Conservation (phyloP, 2,329 filamentous ascomycete genomes). For the Alternaria angustiovoidea region DNA sequence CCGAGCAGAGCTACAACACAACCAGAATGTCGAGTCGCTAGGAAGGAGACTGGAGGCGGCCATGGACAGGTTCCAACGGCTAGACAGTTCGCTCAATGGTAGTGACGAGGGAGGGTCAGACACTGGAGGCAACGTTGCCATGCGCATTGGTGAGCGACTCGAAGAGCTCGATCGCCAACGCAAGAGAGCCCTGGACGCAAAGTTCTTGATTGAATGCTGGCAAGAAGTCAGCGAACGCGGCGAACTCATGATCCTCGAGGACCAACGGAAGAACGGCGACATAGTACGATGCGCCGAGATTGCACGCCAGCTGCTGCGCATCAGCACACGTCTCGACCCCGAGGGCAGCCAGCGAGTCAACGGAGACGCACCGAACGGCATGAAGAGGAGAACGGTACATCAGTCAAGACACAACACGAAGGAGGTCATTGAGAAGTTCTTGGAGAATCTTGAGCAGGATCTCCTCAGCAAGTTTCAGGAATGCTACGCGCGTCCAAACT, state of each 20-base stretch:
- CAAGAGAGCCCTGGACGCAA: slow-evolving; percentile 88
- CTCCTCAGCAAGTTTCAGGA: slow-evolving; percentile 96
- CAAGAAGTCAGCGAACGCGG: slow-evolving; percentile 91
- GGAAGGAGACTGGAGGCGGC: slow-evolving; percentile 90
- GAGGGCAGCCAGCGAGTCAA: slow-evolving; percentile 62
- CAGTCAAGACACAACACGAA: slow-evolving; percentile 70
- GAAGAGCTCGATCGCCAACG: slow-evolving; percentile 95
- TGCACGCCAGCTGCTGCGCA: slow-evolving; percentile 89
- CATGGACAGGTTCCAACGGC: slow-evolving; percentile 87
- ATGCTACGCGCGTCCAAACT: slow-evolving; percentile 93
- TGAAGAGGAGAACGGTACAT: slow-evolving; percentile 43
- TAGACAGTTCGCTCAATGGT: slow-evolving; percentile 83
- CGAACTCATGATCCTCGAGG: slow-evolving; percentile 84
- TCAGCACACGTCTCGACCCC: slow-evolving; percentile 89
- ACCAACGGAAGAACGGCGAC: slow-evolving; percentile 84
- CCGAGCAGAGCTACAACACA: slow-evolving; percentile 89
- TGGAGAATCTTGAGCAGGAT: slow-evolving; percentile 94
- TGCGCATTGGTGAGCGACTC: slow-evolving; percentile 91
- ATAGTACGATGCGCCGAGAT: slow-evolving; percentile 95
- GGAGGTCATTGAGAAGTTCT: slow-evolving; percentile 95
- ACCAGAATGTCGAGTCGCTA: slow-evolving; percentile 86
- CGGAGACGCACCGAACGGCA: slow-evolving; percentile 59
- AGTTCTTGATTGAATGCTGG: slow-evolving; percentile 97
- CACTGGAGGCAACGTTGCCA: slow-evolving; percentile 82
- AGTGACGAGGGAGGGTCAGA: slow-evolving; percentile 63